These are phyloP conservation scores for Plasmodium berghei DNA, from an alignment of 169 alveolate genomes.

Conservation along the genomic window DNA sequence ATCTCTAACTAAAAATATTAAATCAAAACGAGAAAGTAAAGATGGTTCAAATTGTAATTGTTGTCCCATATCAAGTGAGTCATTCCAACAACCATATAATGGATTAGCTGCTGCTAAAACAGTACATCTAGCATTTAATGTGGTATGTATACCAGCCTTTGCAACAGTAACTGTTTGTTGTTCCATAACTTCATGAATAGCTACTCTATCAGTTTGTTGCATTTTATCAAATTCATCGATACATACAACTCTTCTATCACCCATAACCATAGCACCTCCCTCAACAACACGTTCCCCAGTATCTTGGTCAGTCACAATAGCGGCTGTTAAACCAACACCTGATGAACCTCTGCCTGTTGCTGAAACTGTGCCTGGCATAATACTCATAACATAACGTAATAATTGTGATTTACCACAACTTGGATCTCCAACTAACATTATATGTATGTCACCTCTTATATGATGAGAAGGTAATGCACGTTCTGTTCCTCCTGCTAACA, in stretches of 20 bases:
- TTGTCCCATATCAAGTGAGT: constrained; percentile 90
- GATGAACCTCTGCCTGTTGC: constrained; percentile 99
- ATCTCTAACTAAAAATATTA: constrained; percentile 92
- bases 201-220: constrained; percentile 98
- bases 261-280: constrained; percentile 99
- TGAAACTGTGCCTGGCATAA: constrained; percentile 96
- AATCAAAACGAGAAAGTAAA: constrained; percentile 97
- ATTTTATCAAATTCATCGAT: constrained; percentile 99
- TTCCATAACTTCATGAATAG: constrained; percentile 99
- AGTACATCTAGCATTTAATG: constrained; percentile 98
- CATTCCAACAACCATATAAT: constrained; percentile 96
- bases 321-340: constrained; percentile 99
- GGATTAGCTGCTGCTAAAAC: constrained; percentile 99
- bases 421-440: constrained; percentile 98
- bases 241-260: constrained; percentile 97
- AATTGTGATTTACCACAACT: constrained; percentile 99
- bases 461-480: constrained; percentile 87
- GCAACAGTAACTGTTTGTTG: constrained; percentile 98
- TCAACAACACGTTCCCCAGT: constrained; percentile 97
- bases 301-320: constrained; percentile 95
- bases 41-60: constrained; percentile 98
- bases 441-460: constrained; percentile 98
- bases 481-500: constrained; percentile 97
- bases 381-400: constrained; percentile 94
- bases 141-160: constrained; percentile 98